Evolutionary conservation across 1,284 basidiomycete genomes (phyloP), one percentile per base, ranked within the genome.

Genomic region (Ceratobasidium sp.): DNA sequence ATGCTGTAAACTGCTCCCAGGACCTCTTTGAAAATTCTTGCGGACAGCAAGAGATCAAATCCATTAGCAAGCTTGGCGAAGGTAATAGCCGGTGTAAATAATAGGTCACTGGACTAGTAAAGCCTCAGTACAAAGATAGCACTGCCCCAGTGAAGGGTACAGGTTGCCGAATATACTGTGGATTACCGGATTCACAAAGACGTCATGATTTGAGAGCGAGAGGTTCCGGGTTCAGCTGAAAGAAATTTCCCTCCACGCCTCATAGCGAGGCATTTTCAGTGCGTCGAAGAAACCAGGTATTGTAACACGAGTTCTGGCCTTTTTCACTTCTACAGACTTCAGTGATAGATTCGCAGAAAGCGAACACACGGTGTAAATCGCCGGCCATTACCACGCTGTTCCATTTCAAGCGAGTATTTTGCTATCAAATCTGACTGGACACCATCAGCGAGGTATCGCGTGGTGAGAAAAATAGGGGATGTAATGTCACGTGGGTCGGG

Each of bases 311-410:
- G 26, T 56, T 56, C 26, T 26, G 26, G 13, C 23, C 26, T 10
- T 28, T 7, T 5, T 50, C 46, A 4, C 15, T n/a, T 28, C 44
- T n/a, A 7, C 62, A 65, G n/a, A 38, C 23, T 23, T 23, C 64
- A 7, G 44, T 28, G 12, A 56, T 28, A 23, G 23, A 69, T 52
- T 54, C 44, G 50, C 64, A 20, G 67, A 23, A 56, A 10, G 23
- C 26, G 12, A 50, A 10, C 23, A 66, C 26, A 12, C 44, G 64
- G 26, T 66, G 44, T 13, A 40, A 69, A 56, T 40, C 50, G 15
- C 52, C 67, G 67, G 67, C 67, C 40, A 69, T 33, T 69, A 69
- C 67, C 67, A 69, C 67, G 67, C 67, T 56, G 28, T n/a, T 13
- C 10, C 17, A 54, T 54, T 68, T 69, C 28, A 44, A 54, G 50